These are phyloP conservation scores for Hericium rajendrae DNA, from an alignment of 768 basidiomycete genomes.

Conservation along the genomic window DNA sequence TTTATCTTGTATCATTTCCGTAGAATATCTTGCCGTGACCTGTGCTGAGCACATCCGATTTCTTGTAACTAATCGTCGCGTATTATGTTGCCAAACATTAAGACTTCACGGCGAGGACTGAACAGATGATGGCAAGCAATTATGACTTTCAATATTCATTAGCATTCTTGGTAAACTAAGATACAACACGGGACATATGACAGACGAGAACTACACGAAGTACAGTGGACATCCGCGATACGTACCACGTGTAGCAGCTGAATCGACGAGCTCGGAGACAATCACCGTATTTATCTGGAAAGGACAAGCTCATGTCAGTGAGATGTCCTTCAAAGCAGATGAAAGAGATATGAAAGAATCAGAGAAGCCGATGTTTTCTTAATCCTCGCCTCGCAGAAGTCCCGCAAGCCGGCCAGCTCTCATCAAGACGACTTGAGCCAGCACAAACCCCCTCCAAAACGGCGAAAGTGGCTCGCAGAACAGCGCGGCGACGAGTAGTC, in stretches of 20 bases:
- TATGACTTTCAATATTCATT: no score
- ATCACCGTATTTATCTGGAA: neutral
- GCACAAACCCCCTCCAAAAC: conserved; percentile 2
- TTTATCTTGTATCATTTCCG: neutral
- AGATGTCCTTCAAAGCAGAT: neutral
- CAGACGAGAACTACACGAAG: no score
- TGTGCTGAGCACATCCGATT: no score
- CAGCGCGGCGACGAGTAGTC: conserved; percentile 7
- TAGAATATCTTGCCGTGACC: neutral
- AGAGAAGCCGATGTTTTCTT: conserved; percentile 16
- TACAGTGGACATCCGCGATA: no score
- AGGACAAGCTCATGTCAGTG: neutral
- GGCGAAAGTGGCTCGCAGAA: conserved; percentile 4
- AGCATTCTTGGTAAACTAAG: no score
- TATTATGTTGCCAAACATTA: no score
- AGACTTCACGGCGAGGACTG: no score
- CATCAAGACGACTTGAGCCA: conserved; percentile 10
- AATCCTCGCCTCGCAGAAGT: conserved; percentile 1
- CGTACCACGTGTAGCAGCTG: no score
- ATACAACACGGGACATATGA: no score
- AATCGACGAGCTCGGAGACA: neutral
- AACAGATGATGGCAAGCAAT: no score
- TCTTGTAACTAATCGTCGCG: no score
- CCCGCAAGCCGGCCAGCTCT: conserved; percentile 3
- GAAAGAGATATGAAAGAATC: conserved; percentile 1